Conservation (phyloP, 768 basidiomycete genomes). For the Cantharellus cinnabarinus region DNA sequence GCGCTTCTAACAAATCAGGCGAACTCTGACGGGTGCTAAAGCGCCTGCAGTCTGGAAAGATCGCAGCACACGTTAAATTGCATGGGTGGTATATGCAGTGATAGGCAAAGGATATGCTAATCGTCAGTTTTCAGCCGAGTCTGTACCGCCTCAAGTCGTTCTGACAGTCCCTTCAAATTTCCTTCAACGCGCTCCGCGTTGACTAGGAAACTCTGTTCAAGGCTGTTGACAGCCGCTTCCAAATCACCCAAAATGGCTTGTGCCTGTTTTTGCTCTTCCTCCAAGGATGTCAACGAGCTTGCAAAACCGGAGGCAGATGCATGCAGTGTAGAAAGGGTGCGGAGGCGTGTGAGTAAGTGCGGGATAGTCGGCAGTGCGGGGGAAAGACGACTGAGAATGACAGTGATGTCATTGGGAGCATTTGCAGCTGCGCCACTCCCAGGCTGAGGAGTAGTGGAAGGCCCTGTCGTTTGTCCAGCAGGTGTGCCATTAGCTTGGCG, state of each 20-base stretch:
- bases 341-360: constrained; percentile 72
- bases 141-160: constrained; percentile 27
- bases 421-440: background rate
- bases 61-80: too few species aligned
- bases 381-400: constrained; percentile 21
- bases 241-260: constrained; percentile 47
- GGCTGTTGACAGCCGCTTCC: constrained; percentile 39
- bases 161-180: constrained; percentile 55
- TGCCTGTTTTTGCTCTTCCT: constrained; percentile 49
- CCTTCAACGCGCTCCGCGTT: constrained; percentile 50
- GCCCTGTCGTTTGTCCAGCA: too few species aligned
- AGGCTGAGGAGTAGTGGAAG: background rate
- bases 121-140: background rate
- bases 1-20: too few species aligned
- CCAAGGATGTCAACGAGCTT: constrained; percentile 35
- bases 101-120: too few species aligned
- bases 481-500: background rate
- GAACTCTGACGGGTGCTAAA: too few species aligned
- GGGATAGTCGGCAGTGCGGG: constrained; percentile 27
- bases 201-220: constrained; percentile 57
- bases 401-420: constrained; percentile 13
- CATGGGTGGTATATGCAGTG: too few species aligned
- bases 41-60: too few species aligned
- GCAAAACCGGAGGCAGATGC: constrained; percentile 63
- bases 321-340: constrained; percentile 68